Conservation (phyloP, 805 yeast genomes). For the Candida lessepsii region DNA sequence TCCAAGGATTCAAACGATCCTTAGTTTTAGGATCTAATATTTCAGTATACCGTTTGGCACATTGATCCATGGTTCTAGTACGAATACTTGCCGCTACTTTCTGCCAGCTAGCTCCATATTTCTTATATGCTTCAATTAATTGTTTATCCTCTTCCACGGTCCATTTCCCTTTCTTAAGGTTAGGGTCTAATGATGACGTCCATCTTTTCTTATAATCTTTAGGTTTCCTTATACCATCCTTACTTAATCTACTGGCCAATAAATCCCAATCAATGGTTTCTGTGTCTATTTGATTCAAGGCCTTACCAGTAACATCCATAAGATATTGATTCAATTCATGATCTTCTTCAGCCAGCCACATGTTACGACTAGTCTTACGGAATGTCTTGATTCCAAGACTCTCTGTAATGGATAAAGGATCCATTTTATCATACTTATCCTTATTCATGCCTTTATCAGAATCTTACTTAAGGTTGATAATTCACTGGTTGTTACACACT, state of each 20-base stretch:
- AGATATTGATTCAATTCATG: conserved; percentile 43
- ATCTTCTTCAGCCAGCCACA: conserved; percentile 83
- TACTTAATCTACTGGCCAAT: conserved; percentile 41
- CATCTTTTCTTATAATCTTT: conserved; percentile 88
- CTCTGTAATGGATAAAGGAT: conserved; percentile 61
- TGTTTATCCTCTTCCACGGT: conserved; percentile 72
- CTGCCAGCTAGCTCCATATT: conserved; percentile 82
- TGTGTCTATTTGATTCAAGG: conserved; percentile 23
- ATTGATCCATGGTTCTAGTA: conserved; percentile 92
- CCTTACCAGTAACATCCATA: conserved; percentile 29
- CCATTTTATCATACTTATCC: conserved; percentile 27
- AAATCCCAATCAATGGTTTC: conserved; percentile 62
- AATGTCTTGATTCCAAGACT: conserved; percentile 74
- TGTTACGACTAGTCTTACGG: conserved; percentile 57
- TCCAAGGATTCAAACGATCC: conserved; percentile 79
- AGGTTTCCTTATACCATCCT: conserved; percentile 54
- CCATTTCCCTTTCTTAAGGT: conserved; percentile 82
- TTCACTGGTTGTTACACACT: no score
- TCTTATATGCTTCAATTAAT: conserved; percentile 60
- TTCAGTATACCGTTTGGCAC: conserved; percentile 87
- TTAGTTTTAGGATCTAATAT: conserved; percentile 80
- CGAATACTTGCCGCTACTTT: conserved; percentile 71
- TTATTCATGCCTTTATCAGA: conserved; percentile 4
- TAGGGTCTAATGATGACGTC: conserved; percentile 83
- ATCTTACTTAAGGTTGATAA: no score